Conservation (phyloP, 2,329 filamentous ascomycete species). For the Fusarium zealandicum region DNA sequence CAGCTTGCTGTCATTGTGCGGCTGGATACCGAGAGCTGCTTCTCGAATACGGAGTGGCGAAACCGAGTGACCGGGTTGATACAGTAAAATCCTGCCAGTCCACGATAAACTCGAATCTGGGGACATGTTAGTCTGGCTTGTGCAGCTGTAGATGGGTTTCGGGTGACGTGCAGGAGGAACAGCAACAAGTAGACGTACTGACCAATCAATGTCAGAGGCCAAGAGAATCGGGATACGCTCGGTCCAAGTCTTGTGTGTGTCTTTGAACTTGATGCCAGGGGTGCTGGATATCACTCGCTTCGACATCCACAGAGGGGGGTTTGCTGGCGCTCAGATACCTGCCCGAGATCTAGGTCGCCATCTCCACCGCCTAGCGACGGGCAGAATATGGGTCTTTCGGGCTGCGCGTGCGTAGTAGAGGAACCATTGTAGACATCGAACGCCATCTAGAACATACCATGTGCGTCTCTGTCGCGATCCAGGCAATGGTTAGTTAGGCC, state of each 20-base stretch:
- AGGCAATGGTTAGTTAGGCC: too few relatives aligned
- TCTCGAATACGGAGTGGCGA: constrained; percentile 15
- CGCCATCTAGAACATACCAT: not conserved
- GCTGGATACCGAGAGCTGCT: not conserved
- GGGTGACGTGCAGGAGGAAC: constrained; percentile 37
- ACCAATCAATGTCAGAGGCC: constrained; percentile 32
- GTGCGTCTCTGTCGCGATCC: too few relatives aligned
- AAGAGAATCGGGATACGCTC: constrained; percentile 29
- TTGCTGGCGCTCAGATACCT: constrained; percentile 11
- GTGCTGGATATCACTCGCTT: constrained; percentile 23
- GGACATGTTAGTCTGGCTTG: constrained; percentile 31
- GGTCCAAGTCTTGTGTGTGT: constrained; percentile 34
- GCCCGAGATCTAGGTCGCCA: constrained; percentile 17
- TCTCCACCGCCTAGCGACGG: constrained; percentile 4
- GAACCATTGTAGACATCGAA: constrained; percentile 10
- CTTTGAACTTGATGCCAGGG: constrained; percentile 20
- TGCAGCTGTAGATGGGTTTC: constrained; percentile 30
- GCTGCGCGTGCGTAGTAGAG: constrained; percentile 11
- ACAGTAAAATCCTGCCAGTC: too few relatives aligned
- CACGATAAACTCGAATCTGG: constrained; percentile 27
- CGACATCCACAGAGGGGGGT: constrained; percentile 7
- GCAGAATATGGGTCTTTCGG: not conserved
- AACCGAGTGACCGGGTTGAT: too few relatives aligned
- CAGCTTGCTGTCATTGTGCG: constrained; percentile 3
- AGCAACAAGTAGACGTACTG: constrained; percentile 16